Base-by-base conservation (phyloP, 1,284 basidiomycete species). In the Cutaneotrichosporon curvatum region DNA sequence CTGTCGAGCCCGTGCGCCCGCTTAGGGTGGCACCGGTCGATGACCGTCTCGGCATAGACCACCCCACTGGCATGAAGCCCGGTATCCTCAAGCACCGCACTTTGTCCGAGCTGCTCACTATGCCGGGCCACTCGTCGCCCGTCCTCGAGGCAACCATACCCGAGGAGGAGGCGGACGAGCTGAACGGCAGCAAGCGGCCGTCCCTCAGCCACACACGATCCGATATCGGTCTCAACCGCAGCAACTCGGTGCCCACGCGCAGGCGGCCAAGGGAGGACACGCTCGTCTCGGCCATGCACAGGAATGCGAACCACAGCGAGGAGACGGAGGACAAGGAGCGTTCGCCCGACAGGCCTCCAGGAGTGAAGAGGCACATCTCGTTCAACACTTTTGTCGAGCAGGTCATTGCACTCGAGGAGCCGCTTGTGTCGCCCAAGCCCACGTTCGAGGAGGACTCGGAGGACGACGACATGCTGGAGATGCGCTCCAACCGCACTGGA, bases 361-460 rank as follows among this genome's bases (percentile, higher is more conserved):
- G 45, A 10, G 47, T 70, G 49, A 82, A 81, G 71, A 78, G 80
- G 53, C 94, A 97, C 68, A 98, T 98, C 73, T 86, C 81, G 60
- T 98, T 98, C 79, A 97, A 97, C 72, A 94, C 91, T 1, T 94
- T 92, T 63, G 94, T 98, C 32, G 89, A 97, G 71, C 95, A 97
- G 70, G 91, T 83, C 66, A 94, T 98, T 55, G 87, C 94, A n/a
- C 84, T 98, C 62, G 78, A 79, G 49, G 71, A 75, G 39, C 70
- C 68, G 34, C 35, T 45, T 33, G 62, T 69, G 18, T 28, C 25
- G 7, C 59, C 62, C 14, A 9, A 34, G 32, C 9, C 32, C 32
- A 44, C 28, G 16, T 18, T 44, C 22, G 31, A 3, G 4, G 55
- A 56, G 10, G 74, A 74, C 22, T 73, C 76, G 37, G 78, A 78